Conservation (phyloP, 1,284 basidiomycete species). For the Puccinia hordei region DNA sequence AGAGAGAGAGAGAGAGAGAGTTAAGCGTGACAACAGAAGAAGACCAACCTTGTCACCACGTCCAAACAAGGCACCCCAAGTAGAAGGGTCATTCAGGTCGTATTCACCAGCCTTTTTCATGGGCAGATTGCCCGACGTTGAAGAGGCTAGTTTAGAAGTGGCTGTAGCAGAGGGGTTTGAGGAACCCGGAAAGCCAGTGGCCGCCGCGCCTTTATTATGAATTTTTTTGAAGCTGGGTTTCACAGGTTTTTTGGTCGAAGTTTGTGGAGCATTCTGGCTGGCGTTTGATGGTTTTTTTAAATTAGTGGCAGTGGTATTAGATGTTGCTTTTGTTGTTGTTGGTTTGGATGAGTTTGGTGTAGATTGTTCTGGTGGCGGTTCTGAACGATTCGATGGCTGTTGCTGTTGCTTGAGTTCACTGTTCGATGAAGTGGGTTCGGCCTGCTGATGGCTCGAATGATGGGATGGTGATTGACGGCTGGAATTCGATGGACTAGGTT, state of each 20-base stretch:
- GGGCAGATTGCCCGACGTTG: background rate
- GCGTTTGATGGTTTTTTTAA: background rate
- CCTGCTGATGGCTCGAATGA: background rate
- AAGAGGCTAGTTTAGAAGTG: background rate
- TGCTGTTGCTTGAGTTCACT: background rate
- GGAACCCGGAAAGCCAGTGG: background rate
- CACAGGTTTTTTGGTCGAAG: slow-evolving; percentile 33
- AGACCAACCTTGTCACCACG: slow-evolving; percentile 25
- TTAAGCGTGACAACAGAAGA: background rate
- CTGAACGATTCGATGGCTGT: background rate
- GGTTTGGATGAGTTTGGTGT: slow-evolving; percentile 10
- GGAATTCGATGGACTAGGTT: background rate
- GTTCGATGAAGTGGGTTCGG: slow-evolving; percentile 5
- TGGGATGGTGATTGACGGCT: background rate
- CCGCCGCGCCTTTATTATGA: background rate
- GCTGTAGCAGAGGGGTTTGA: background rate
- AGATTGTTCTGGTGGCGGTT: background rate
- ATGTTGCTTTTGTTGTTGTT: background rate
- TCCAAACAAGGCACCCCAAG: slow-evolving; percentile 44
- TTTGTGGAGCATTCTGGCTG: slow-evolving; percentile 6
- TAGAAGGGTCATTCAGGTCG: slow-evolving; percentile 38
- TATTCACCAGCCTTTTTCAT: slow-evolving; percentile 38
- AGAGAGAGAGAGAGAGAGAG: background rate
- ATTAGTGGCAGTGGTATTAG: background rate
- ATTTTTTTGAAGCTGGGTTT: slow-evolving; percentile 30